Conservation (phyloP, 1,284 basidiomycete genomes). For the Ceratobasidium sp. region DNA sequence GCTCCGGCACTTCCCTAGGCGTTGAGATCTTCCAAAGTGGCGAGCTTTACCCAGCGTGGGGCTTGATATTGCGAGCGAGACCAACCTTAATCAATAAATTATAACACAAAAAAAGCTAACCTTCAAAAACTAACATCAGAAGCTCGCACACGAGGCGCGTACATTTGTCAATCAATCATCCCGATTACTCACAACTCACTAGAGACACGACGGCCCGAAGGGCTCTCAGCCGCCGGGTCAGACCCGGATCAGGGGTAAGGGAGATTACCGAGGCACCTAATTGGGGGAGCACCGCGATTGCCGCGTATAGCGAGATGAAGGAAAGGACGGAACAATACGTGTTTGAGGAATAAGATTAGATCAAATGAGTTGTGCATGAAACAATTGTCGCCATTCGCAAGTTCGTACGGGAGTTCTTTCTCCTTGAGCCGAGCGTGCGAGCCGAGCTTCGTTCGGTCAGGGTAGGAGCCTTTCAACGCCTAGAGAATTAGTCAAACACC, state of each 20-base stretch:
- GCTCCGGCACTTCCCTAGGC: slow-evolving; percentile 88
- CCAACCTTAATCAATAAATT: slow-evolving; percentile 27
- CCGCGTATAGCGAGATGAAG: slow-evolving; percentile 79
- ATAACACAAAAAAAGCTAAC: neutral
- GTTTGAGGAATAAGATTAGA: slow-evolving; percentile 46
- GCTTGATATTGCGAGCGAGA: slow-evolving; percentile 70
- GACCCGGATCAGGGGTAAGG: slow-evolving; percentile 11
- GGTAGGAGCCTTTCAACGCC: slow-evolving; percentile 77
- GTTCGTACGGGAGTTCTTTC: slow-evolving; percentile 78
- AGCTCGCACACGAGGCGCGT: slow-evolving; percentile 84
- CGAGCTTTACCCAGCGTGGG: slow-evolving; percentile 90
- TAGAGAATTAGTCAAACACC: slow-evolving; percentile 71
- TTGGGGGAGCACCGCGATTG: slow-evolving; percentile 75
- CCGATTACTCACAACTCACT: neutral
- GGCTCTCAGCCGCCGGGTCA: neutral
- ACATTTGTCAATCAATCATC: slow-evolving; percentile 66
- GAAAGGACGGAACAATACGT: slow-evolving; percentile 72
- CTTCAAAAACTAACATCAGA: slow-evolving; percentile 90
- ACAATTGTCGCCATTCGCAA: slow-evolving; percentile 84
- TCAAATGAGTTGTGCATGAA: slow-evolving; percentile 35
- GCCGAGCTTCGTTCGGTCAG: slow-evolving; percentile 64
- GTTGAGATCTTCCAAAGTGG: slow-evolving; percentile 81
- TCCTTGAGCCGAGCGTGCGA: slow-evolving; percentile 51
- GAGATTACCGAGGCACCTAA: neutral
- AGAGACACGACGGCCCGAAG: neutral